A percentile compares a stretch with the other conserved stretches of the same genome.
Conservation (phyloP, 768 basidiomycete genomes). For the Lentinula aciculospora region DNA sequence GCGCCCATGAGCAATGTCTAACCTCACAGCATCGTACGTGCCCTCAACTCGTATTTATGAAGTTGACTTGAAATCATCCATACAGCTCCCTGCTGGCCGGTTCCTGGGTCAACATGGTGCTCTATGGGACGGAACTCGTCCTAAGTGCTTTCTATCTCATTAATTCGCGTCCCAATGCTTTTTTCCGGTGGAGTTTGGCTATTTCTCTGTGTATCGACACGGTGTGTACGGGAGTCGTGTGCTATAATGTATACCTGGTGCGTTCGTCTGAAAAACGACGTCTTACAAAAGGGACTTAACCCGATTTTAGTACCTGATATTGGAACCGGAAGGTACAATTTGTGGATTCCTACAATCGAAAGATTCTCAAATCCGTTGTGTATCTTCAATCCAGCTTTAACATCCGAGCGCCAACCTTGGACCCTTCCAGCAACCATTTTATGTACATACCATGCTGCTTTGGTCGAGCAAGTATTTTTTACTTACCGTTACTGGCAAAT, state of each 20-base stretch:
- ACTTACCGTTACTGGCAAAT: constrained; percentile 1
- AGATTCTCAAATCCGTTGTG: not conserved
- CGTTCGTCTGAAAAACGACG: not conserved
- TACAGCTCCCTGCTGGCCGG: not conserved
- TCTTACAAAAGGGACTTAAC: not conserved
- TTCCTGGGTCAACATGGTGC: constrained; percentile 7
- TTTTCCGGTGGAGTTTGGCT: constrained; percentile 1
- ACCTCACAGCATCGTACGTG: not conserved
- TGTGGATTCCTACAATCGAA: not conserved
- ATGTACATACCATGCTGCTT: constrained; percentile 1
- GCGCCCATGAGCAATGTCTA: constrained; percentile 1
- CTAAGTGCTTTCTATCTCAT: constrained; percentile 1
- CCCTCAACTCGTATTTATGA: not conserved
- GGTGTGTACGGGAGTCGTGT: not conserved
- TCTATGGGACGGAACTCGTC: constrained; percentile 1
- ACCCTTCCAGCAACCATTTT: not conserved
- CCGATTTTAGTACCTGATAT: not conserved
- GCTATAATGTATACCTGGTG: constrained; percentile 4
- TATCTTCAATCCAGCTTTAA: not conserved
- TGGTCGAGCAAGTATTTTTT: constrained; percentile 5
- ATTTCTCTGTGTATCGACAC: constrained; percentile 1
- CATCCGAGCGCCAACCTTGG: not conserved
- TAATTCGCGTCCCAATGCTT: not conserved
- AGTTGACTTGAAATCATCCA: not conserved
- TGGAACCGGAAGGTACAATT: not conserved